Evolutionary conservation across 495 filamentous ascomycete genomes (phyloP).

Genomic region (Terfezia claveryi): DNA sequence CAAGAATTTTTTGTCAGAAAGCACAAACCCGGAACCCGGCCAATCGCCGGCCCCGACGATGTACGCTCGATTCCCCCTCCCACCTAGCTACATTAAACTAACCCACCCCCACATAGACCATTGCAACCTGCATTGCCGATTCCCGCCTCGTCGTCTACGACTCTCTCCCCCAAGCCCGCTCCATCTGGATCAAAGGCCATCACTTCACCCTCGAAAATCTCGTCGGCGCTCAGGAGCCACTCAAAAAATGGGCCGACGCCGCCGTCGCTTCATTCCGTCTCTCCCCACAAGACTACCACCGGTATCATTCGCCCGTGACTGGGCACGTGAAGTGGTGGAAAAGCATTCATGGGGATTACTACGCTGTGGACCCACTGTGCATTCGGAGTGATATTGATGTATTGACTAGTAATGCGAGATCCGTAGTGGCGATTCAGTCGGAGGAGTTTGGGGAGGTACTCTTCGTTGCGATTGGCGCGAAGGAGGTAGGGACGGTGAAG

Average conservation of each 20-base stretch:
- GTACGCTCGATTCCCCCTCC: not conserved
- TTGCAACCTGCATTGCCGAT: constrained; percentile 20
- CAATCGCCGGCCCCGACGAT: constrained; percentile 16
- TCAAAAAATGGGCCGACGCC: constrained; percentile 11
- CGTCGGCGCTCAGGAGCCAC: constrained; percentile 9
- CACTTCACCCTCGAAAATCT: constrained; percentile 22
- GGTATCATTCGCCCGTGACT: constrained; percentile 22
- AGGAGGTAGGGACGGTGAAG: constrained; percentile 20
- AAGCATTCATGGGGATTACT: constrained; percentile 7
- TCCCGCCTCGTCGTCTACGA: constrained; percentile 21
- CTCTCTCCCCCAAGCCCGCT: constrained; percentile 15
- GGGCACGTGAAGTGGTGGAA: constrained; percentile 16
- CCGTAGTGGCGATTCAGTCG: constrained; percentile 12
- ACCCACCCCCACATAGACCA: not conserved
- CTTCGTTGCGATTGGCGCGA: constrained; percentile 20
- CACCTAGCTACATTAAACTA: not conserved
- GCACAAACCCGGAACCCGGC: constrained; percentile 16
- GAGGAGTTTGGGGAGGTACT: constrained; percentile 20
- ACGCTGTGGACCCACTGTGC: constrained; percentile 23
- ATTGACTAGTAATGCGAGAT: constrained; percentile 15
- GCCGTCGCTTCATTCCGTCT: constrained; percentile 21
- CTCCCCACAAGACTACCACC: constrained; percentile 24
- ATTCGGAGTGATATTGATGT: constrained; percentile 12
- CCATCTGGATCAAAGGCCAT: constrained; percentile 24
- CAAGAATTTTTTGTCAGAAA: constrained; percentile 23